Evolutionary conservation across 805 yeast genomes (phyloP).

Genomic region (Saturnispora saitoi): DNA sequence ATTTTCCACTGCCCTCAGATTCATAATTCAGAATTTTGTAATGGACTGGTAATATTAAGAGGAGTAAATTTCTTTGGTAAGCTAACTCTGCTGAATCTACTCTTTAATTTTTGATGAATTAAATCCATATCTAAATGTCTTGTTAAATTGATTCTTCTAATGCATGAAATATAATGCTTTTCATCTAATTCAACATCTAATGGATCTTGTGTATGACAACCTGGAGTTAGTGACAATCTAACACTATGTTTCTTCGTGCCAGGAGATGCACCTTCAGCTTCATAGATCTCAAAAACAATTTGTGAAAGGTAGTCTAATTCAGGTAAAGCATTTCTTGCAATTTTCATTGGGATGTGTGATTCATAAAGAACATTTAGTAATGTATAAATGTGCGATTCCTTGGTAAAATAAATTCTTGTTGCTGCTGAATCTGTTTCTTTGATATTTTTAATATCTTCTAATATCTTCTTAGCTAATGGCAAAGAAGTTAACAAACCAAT

Average conservation of each 20-base stretch:
- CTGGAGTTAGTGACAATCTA: slow-evolving; percentile 88
- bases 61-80: slow-evolving; percentile 90
- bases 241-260: slow-evolving; percentile 81
- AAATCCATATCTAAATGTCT: slow-evolving; percentile 89
- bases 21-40: slow-evolving; percentile 15
- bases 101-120: slow-evolving; percentile 70
- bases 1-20: neutral
- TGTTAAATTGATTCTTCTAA: slow-evolving; percentile 82
- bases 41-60: slow-evolving; percentile 65
- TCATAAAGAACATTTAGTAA: slow-evolving; percentile 84
- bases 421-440: slow-evolving; percentile 74
- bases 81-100: slow-evolving; percentile 77
- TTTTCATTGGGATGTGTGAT: slow-evolving; percentile 88
- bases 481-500: slow-evolving; percentile 90
- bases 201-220: slow-evolving; percentile 97
- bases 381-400: slow-evolving; percentile 95
- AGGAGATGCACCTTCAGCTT: slow-evolving; percentile 51
- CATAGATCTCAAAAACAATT: slow-evolving; percentile 87
- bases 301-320: slow-evolving; percentile 94
- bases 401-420: slow-evolving; percentile 84
- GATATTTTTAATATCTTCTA: slow-evolving; percentile 73
- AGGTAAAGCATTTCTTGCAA: slow-evolving; percentile 90
- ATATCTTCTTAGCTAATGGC: slow-evolving; percentile 84
- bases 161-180: slow-evolving; percentile 93
- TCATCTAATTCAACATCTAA: slow-evolving; percentile 93